These are phyloP conservation scores for Metschnikowia anglica DNA, from an alignment of 805 yeast species.

Conservation along the genomic window DNA sequence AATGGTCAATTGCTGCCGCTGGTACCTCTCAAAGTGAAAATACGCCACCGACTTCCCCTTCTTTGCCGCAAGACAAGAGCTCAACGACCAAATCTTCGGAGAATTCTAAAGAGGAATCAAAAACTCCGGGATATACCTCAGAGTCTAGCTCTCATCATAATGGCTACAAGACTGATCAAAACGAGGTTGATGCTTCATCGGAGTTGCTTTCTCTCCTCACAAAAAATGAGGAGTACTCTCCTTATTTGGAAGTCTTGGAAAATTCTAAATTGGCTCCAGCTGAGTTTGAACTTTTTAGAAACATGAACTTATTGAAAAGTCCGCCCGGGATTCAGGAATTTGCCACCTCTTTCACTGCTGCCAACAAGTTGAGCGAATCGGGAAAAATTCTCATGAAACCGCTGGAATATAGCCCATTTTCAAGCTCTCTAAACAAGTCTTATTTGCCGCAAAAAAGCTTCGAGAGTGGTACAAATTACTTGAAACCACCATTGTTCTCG, in stretches of 20 bases:
- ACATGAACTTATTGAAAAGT: slow-evolving; percentile 31
- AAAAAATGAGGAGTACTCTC: slow-evolving; percentile 21
- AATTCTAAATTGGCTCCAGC: slow-evolving; percentile 30
- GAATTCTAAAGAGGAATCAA: neutral
- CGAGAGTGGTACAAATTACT: slow-evolving; percentile 10
- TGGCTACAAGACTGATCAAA: slow-evolving; percentile 3
- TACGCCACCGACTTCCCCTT: slow-evolving; percentile 6
- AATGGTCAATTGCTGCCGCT: slow-evolving; percentile 58
- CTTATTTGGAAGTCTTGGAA: slow-evolving; percentile 29
- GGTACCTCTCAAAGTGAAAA: slow-evolving; percentile 20
- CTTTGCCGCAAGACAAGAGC: slow-evolving; percentile 4
- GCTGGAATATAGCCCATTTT: slow-evolving; percentile 25
- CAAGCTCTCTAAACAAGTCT: slow-evolving; percentile 34
- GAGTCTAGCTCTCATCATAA: slow-evolving; percentile 2
- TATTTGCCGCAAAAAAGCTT: slow-evolving; percentile 28
- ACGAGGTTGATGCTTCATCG: slow-evolving; percentile 19
- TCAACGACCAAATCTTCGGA: neutral
- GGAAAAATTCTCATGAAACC: slow-evolving; percentile 25
- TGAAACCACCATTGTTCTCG: slow-evolving; percentile 36
- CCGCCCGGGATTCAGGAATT: slow-evolving; percentile 47
- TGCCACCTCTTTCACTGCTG: slow-evolving; percentile 38
- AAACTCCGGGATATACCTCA: neutral
- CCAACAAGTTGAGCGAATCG: slow-evolving; percentile 26
- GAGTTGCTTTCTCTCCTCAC: slow-evolving; percentile 22
- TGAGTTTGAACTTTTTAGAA: slow-evolving; percentile 38